Evolutionary conservation across 345 rosid genomes (phyloP).

Genomic region (Citrus inodora): DNA sequence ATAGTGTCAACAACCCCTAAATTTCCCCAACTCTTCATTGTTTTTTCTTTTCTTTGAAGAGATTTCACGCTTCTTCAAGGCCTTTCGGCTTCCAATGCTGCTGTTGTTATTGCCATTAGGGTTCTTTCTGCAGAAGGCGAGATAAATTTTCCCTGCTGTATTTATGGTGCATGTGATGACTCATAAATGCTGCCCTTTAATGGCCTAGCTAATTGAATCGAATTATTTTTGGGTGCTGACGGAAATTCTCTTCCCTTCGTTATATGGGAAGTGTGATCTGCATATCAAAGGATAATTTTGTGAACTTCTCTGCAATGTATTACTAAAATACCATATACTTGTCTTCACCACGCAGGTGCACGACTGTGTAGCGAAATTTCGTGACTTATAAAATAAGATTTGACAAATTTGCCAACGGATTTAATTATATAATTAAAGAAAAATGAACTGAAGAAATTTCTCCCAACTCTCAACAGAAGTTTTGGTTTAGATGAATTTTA

Average conservation of each 20-base stretch:
- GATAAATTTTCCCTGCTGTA: slow-evolving; percentile 23
- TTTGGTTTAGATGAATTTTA: background rate
- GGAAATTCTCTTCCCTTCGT: background rate
- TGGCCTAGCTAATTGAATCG: slow-evolving; percentile 4
- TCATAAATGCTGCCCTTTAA: slow-evolving; percentile 46
- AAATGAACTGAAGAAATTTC: background rate
- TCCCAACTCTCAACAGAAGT: background rate
- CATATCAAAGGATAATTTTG: too few relatives aligned
- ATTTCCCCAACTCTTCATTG: slow-evolving; percentile 52
- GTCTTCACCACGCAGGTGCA: too few relatives aligned
- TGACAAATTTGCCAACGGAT: too few relatives aligned
- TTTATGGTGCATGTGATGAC: slow-evolving; percentile 56
- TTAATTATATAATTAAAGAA: too few relatives aligned
- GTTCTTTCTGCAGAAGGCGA: slow-evolving; percentile 12
- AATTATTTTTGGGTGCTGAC: slow-evolving; percentile 2
- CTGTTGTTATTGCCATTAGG: slow-evolving; percentile 7
- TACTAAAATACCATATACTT: too few relatives aligned
- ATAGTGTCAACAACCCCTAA: slow-evolving; percentile 76
- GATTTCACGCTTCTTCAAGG: background rate
- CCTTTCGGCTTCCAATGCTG: background rate
- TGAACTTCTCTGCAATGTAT: too few relatives aligned
- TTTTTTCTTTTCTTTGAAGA: background rate
- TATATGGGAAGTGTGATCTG: background rate
- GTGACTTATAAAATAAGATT: too few relatives aligned
- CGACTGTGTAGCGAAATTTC: too few relatives aligned